Conservation (phyloP, 106 monocot genomes). For the Dendrobium officinale region DNA sequence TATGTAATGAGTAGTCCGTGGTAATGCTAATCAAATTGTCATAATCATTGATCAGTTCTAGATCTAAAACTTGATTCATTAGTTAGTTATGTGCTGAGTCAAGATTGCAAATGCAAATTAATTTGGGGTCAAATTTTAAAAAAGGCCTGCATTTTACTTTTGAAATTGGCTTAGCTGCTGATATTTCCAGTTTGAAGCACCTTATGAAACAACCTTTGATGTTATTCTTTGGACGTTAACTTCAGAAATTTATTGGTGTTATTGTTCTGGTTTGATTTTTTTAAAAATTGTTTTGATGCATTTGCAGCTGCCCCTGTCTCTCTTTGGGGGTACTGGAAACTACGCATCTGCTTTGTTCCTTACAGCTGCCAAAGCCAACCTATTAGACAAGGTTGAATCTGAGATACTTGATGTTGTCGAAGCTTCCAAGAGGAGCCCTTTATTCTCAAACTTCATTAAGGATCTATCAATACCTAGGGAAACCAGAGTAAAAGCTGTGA, state of each 20-base stretch:
- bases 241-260: background rate
- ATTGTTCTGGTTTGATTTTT: background rate
- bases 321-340: conserved; percentile 80
- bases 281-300: background rate
- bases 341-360: conserved; percentile 84
- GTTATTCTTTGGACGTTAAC: background rate
- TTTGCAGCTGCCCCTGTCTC: conserved; percentile 52
- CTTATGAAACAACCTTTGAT: background rate
- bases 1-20: no score
- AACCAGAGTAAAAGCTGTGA: conserved; percentile 65
- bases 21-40: no score
- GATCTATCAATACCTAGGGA: conserved; percentile 68
- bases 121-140: no score
- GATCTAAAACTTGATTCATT: no score
- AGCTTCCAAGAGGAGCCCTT: conserved; percentile 58
- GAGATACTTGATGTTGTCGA: conserved; percentile 61
- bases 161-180: no score
- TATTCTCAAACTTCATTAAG: conserved; percentile 74
- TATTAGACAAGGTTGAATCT: conserved; percentile 73
- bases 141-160: no score
- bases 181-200: background rate
- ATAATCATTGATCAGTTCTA: no score
- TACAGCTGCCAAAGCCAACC: conserved; percentile 64
- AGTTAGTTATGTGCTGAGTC: no score
- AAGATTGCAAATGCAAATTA: no score